These are phyloP conservation scores for Citrus medica DNA, from an alignment of 345 rosid genomes.

Conservation along the genomic window DNA sequence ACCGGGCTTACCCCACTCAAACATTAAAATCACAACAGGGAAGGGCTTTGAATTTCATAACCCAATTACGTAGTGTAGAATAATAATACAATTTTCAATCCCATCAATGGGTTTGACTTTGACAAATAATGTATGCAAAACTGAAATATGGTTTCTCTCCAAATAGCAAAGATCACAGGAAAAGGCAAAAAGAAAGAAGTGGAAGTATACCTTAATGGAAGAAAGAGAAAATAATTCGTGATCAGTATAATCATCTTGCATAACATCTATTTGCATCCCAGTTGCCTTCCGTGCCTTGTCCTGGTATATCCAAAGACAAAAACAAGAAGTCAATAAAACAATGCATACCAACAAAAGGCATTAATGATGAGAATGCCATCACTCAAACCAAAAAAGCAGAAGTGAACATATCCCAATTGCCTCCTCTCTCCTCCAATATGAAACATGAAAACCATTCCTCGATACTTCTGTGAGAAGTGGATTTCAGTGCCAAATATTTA, in stretches of 20 bases:
- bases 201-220: constrained; percentile 68
- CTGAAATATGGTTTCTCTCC: background rate
- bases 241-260: constrained; percentile 81
- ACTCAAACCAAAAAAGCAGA: background rate
- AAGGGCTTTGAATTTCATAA: background rate
- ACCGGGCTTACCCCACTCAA: background rate
- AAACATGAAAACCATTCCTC: background rate
- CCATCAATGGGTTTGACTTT: background rate
- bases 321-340: background rate
- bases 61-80: background rate
- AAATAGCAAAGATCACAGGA: background rate
- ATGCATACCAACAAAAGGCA: background rate
- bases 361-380: background rate
- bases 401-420: background rate
- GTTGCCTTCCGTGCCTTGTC: constrained; percentile 81
- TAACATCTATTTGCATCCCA: constrained; percentile 71
- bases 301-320: constrained; percentile 36
- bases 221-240: constrained; percentile 84
- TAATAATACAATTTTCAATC: background rate
- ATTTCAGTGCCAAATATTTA: background rate
- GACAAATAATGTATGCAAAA: background rate
- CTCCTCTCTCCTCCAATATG: background rate
- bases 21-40: background rate
- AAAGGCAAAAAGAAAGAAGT: background rate
- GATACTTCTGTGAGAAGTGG: background rate